A percentile compares a stretch with the other conserved stretches of the same genome.
These are phyloP conservation scores for Boletus huronensis DNA, from an alignment of 768 basidiomycete species.

Conservation along the genomic window DNA sequence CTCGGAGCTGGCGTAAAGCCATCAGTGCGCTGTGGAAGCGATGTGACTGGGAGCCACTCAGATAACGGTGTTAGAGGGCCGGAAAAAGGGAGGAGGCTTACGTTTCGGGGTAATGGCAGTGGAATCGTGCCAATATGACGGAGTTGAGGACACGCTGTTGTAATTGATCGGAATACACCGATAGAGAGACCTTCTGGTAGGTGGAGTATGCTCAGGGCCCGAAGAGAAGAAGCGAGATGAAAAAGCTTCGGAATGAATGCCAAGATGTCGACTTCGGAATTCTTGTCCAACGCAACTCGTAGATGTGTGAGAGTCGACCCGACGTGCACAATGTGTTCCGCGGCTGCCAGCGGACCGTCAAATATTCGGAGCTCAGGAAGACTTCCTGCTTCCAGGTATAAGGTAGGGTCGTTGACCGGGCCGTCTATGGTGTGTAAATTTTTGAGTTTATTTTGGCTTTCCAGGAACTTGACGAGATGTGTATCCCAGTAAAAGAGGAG, in stretches of 20 bases:
- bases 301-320: constrained; percentile 42
- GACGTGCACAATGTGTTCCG: constrained; percentile 35
- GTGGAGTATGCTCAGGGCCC: constrained; percentile 35
- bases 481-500: constrained; percentile 50
- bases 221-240: constrained; percentile 30
- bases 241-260: constrained; percentile 33
- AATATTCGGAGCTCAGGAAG: constrained; percentile 43
- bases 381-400: constrained; percentile 29
- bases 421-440: constrained; percentile 34
- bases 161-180: constrained; percentile 32
- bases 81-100: constrained; percentile 23
- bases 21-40: constrained; percentile 34
- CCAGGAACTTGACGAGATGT: constrained; percentile 45
- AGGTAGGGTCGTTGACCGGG: constrained; percentile 18
- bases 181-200: constrained; percentile 32
- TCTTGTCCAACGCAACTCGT: constrained; percentile 42
- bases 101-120: constrained; percentile 34
- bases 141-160: constrained; percentile 33
- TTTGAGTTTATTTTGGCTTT: constrained; percentile 42
- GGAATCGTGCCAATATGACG: constrained; percentile 39
- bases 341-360: constrained; percentile 45
- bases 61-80: constrained; percentile 16
- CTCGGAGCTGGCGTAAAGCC: constrained; percentile 32
- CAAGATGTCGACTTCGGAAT: constrained; percentile 30
- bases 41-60: constrained; percentile 28